Evolutionary conservation across 768 basidiomycete genomes (phyloP), one percentile per base, ranked within the genome.

Genomic region (Xerocomellus chrysenteron): DNA sequence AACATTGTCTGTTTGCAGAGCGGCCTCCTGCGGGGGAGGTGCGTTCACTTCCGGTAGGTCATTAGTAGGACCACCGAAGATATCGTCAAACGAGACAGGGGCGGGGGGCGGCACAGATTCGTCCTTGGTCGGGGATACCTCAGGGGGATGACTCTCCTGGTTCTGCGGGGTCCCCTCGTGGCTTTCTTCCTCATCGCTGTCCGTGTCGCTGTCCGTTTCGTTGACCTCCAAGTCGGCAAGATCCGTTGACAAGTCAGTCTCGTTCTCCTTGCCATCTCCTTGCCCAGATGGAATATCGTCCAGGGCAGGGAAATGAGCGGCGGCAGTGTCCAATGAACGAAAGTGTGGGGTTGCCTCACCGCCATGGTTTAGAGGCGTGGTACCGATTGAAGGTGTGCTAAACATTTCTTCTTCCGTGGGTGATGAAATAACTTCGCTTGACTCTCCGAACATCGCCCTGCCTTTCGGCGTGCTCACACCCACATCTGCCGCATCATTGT

Each of bases 171-270:
- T 24, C 45, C 57, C 59, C 45, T 71, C 66, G 42, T 76, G 76
- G 39, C 77, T 76, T 8, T 61, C 73, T 41, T 74, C 61, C 28
- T 61, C 78, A 14, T 79, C 74, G 35, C 86, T 84, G 40, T 80
- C 79, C 26, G 69, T 75, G 50, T 82, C 80, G 37, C 78, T 81
- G 54, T 86, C 86, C 14, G 81, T 75, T 13, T 83, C 85, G 3
- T 81, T 71, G 11, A 77, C 71, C 19, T 85, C 85, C 54, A 90
- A 64, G 45, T 90, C 86, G 54, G 82, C 80, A 12, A 86, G 73
- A 43, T 75, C 68, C n/a, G 79, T 61, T 7, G 68, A 74, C 14
- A 90, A 68, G 56, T 88, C 83, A 0, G 84, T 85, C 52, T 80
- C 77, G 30, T 71, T 58, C 32, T 78, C 77, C 41, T 73, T 68